A percentile compares a stretch with the other conserved stretches of the same genome.
These are phyloP conservation scores for Xylaria grammica DNA, from an alignment of 495 filamentous ascomycete species.

Conservation along the genomic window DNA sequence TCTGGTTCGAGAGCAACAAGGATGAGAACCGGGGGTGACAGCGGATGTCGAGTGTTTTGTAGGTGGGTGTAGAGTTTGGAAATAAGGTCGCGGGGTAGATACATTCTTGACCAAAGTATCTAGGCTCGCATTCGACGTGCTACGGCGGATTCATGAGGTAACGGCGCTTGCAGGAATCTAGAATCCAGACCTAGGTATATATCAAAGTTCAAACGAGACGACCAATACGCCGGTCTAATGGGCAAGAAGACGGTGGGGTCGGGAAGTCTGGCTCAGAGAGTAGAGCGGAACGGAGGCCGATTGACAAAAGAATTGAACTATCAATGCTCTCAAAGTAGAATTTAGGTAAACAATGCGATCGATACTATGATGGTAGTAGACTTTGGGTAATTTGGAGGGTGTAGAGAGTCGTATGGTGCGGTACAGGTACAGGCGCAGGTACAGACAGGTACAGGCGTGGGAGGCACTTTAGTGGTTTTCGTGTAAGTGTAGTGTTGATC, in stretches of 20 bases:
- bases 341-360: constrained; percentile 58
- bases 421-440: too few species aligned
- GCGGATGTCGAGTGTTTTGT: constrained; percentile 76
- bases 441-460: too few species aligned
- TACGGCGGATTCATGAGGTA: constrained; percentile 37
- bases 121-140: constrained; percentile 41
- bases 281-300: constrained; percentile 34
- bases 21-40: constrained; percentile 88
- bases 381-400: not conserved
- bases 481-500: constrained; percentile 29
- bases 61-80: constrained; percentile 90
- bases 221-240: not conserved
- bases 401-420: constrained; percentile 1
- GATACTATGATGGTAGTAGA: not conserved
- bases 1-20: constrained; percentile 94
- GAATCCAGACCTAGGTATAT: not conserved
- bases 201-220: not conserved
- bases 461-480: constrained; percentile 20
- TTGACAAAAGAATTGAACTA: constrained; percentile 36
- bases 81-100: constrained; percentile 88
- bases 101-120: constrained; percentile 66
- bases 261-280: not conserved
- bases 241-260: not conserved
- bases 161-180: not conserved
- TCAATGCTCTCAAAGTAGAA: constrained; percentile 22